phyloP scores from a whole-genome alignment of 805 yeast genomes.

The Kodamaea kaohsiungensis region DNA sequence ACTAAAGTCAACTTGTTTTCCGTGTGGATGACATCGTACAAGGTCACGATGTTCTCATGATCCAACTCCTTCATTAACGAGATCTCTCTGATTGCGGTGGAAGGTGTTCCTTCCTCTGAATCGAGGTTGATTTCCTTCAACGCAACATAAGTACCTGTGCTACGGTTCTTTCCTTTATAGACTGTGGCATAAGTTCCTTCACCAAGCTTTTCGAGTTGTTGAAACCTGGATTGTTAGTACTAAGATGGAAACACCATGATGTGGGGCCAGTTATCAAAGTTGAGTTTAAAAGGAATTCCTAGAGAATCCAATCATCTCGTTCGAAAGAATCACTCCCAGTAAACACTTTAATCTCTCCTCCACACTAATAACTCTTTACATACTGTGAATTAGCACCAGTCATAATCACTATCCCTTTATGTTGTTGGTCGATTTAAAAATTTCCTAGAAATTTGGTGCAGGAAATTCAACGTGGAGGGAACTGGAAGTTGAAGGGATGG shows the following conservation, averaged over 20 bases:
- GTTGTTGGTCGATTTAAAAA: background rate
- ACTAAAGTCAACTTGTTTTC: slow-evolving; percentile 94
- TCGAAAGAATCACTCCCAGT: background rate
- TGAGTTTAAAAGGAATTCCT: background rate
- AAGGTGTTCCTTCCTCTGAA: slow-evolving; percentile 97
- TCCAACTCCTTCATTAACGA: slow-evolving; percentile 93
- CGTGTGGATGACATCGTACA: slow-evolving; percentile 94
- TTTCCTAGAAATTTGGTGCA: background rate
- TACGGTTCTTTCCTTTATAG: slow-evolving; percentile 85
- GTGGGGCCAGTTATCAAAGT: background rate
- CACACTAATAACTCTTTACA: slow-evolving; percentile 16
- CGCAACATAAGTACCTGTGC: slow-evolving; percentile 89
- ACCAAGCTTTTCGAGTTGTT: slow-evolving; percentile 78
- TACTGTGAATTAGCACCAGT: slow-evolving; percentile 49
- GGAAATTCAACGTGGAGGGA: background rate
- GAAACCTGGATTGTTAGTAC: slow-evolving; percentile 32
- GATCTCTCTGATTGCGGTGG: slow-evolving; percentile 96
- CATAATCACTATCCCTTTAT: slow-evolving; percentile 17
- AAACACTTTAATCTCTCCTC: background rate
- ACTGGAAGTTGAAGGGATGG: background rate
- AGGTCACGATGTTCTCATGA: slow-evolving; percentile 87
- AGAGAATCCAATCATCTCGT: background rate
- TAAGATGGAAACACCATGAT: background rate
- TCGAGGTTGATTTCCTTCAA: slow-evolving; percentile 92
- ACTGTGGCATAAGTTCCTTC: slow-evolving; percentile 99